Percentiles rank a stretch among this genome's conserved stretches.
Conservation (phyloP, 768 basidiomycete species). For the Lyophyllum semitale region DNA sequence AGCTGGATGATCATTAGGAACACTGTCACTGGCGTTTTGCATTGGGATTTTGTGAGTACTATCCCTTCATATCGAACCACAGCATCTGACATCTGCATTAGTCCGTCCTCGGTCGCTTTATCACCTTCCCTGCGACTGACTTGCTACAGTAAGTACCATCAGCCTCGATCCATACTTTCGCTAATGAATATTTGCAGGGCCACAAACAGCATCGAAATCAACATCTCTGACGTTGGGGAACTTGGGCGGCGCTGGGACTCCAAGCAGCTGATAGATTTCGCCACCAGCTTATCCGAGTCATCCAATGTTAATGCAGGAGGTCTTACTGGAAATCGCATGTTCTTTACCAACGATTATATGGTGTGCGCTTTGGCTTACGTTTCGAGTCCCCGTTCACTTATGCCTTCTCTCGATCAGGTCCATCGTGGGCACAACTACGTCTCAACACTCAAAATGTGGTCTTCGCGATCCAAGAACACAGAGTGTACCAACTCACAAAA, state of each 20-base stretch:
- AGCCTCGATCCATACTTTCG: background rate
- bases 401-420: conserved; percentile 38
- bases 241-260: conserved; percentile 19
- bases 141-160: conserved; percentile 42
- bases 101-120: conserved; percentile 60
- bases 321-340: conserved; percentile 61
- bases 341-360: conserved; percentile 72
- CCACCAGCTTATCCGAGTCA: conserved; percentile 36
- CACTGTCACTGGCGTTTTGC: conserved; percentile 52
- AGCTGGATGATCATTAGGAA: conserved; percentile 60
- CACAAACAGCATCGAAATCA: conserved; percentile 56
- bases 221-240: conserved; percentile 39
- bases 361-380: conserved; percentile 29
- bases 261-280: conserved; percentile 36
- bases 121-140: conserved; percentile 63
- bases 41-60: conserved; percentile 71
- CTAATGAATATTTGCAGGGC: conserved; percentile 39
- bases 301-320: conserved; percentile 55
- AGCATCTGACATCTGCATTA: conserved; percentile 17
- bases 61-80: background rate
- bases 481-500: conserved; percentile 70
- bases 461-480: conserved; percentile 56
- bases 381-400: background rate
- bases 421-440: conserved; percentile 63
- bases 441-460: conserved; percentile 65